Percentiles rank a stretch among this genome's conserved stretches.
Evolutionary conservation across 352 stramenopile species (phyloP).

Genomic region (Pythium sukuiense): DNA sequence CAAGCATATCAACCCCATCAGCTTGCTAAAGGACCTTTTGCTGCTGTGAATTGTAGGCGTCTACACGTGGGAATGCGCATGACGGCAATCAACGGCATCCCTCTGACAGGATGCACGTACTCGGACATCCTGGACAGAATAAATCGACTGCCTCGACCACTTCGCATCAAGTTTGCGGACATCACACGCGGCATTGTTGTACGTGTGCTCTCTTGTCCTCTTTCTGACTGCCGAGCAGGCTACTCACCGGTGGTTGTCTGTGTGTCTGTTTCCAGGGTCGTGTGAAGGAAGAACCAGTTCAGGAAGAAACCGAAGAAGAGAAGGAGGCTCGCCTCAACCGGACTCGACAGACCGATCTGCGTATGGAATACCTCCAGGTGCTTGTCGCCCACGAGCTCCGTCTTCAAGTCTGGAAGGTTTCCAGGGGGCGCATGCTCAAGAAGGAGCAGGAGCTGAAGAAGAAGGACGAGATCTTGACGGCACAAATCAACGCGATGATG

Average conservation of each 20-base stretch:
- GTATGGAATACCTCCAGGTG: conserved; percentile 76
- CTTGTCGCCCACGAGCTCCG: conserved; percentile 77
- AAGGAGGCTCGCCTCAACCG: conserved; percentile 61
- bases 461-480: conserved; percentile 55
- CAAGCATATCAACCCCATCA: background rate
- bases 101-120: conserved; percentile 79
- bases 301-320: conserved; percentile 71
- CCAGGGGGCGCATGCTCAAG: conserved; percentile 46
- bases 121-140: conserved; percentile 77
- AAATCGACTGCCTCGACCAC: conserved; percentile 56
- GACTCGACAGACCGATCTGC: conserved; percentile 61
- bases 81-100: conserved; percentile 78
- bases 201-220: conserved; percentile 4
- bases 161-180: conserved; percentile 86
- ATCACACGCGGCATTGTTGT: conserved; percentile 82
- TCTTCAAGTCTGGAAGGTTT: conserved; percentile 71
- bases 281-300: conserved; percentile 53
- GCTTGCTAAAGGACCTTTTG: background rate
- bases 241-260: background rate
- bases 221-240: background rate
- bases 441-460: conserved; percentile 51
- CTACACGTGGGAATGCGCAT: conserved; percentile 80
- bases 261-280: conserved; percentile 36
- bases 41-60: conserved; percentile 32
- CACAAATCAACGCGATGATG: conserved; percentile 46